These are phyloP conservation scores for Agaricus sinodeliciosus DNA, from an alignment of 768 basidiomycete genomes.

Conservation along the genomic window DNA sequence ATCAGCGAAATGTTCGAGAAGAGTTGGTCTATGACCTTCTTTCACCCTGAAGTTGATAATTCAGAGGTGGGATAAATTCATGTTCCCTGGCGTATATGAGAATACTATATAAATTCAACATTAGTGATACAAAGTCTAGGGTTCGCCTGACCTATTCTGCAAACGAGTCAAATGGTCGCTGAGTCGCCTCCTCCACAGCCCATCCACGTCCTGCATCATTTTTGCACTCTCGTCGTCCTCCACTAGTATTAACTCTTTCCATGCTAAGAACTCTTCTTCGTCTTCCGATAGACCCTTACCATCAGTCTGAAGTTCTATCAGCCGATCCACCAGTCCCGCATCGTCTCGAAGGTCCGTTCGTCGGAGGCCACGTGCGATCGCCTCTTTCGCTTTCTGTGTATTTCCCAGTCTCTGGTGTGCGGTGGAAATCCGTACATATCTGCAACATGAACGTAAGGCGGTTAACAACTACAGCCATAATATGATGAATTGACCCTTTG, in stretches of 20 bases:
- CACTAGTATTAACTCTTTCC: conserved; percentile 1
- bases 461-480: neutral
- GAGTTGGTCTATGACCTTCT: no score
- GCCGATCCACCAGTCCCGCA: conserved; percentile 11
- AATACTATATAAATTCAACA: neutral
- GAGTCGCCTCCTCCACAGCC: conserved; percentile 10
- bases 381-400: conserved; percentile 11
- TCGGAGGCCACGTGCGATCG: conserved; percentile 11
- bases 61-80: no score
- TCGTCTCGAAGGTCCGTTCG: conserved; percentile 12
- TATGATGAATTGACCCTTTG: conserved; percentile 7
- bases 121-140: neutral
- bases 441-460: neutral
- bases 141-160: neutral
- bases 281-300: conserved; percentile 14
- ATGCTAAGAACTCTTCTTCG: conserved; percentile 9
- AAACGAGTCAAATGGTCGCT: neutral
- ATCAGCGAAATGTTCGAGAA: no score
- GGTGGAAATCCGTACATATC: conserved; percentile 15
- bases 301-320: conserved; percentile 14
- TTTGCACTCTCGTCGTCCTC: conserved; percentile 10
- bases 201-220: conserved; percentile 10
- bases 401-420: conserved; percentile 13
- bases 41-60: no score
- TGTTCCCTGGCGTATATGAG: no score